A percentile compares a stretch with the other conserved stretches of the same genome.
phyloP scores from a whole-genome alignment of 768 basidiomycete species.

The Mycena sanguinolenta region DNA sequence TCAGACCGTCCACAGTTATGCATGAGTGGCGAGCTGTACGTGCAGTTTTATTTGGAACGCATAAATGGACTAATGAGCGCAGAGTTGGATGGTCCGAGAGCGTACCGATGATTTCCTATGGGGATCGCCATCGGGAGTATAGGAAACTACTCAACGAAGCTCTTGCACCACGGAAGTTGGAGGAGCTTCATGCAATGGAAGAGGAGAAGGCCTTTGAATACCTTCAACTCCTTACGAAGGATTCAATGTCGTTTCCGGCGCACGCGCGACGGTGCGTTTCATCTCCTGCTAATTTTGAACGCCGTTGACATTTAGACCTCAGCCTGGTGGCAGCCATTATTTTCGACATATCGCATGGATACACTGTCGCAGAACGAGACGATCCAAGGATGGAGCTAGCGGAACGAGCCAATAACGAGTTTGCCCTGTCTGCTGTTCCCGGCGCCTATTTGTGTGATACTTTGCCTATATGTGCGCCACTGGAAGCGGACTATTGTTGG shows the following conservation, averaged over 20 bases:
- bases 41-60: not conserved
- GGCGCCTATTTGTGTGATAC: slow-evolving; percentile 17
- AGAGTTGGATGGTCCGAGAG: slow-evolving; percentile 16
- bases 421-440: slow-evolving; percentile 12
- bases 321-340: slow-evolving; percentile 26
- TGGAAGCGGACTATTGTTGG: not conserved
- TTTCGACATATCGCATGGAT: slow-evolving; percentile 33
- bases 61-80: too few relatives aligned
- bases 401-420: slow-evolving; percentile 25
- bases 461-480: slow-evolving; percentile 9
- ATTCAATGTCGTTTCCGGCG: too few relatives aligned
- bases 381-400: slow-evolving; percentile 31
- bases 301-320: too few relatives aligned
- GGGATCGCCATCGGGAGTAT: slow-evolving; percentile 1
- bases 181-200: not conserved
- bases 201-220: too few relatives aligned
- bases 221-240: too few relatives aligned
- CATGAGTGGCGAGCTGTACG: not conserved
- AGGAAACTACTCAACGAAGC: slow-evolving; percentile 10
- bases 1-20: slow-evolving; percentile 6
- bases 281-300: too few relatives aligned
- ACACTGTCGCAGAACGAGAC: slow-evolving; percentile 18
- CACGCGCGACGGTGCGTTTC: too few relatives aligned
- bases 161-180: slow-evolving; percentile 2
- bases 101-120: slow-evolving; percentile 1